phyloP scores from a whole-genome alignment of 192 early-diverging fungal species.

The Coemansia sp. region DNA sequence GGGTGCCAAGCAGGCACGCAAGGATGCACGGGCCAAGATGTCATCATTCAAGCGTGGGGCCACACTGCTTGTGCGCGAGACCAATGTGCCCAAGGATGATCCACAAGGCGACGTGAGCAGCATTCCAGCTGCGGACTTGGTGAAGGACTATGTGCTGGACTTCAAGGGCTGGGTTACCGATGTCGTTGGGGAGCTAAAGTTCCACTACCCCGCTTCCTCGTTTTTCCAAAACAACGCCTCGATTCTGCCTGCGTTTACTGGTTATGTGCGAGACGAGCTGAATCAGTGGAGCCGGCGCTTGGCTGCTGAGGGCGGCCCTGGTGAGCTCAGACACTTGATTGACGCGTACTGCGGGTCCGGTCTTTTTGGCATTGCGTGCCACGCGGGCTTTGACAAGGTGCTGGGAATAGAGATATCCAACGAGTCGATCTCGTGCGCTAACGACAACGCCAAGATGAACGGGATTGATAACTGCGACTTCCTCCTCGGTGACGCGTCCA shows the following conservation, averaged over 20 bases:
- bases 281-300: slow-evolving; percentile 27
- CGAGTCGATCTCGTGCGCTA: slow-evolving; percentile 62
- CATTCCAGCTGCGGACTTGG: slow-evolving; percentile 31
- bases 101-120: slow-evolving; percentile 8
- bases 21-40: slow-evolving; percentile 53
- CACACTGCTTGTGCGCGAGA: slow-evolving; percentile 60
- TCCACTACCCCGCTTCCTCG: slow-evolving; percentile 62
- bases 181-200: slow-evolving; percentile 56
- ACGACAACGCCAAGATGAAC: slow-evolving; percentile 61
- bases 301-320: slow-evolving; percentile 7
- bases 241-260: slow-evolving; percentile 62
- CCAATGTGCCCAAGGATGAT: slow-evolving; percentile 42
- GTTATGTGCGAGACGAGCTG: slow-evolving; percentile 63
- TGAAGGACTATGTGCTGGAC: slow-evolving; percentile 55
- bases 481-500: slow-evolving; percentile 58
- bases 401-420: slow-evolving; percentile 67
- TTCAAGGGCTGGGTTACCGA: slow-evolving; percentile 59
- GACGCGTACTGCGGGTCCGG: slow-evolving; percentile 77
- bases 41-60: slow-evolving; percentile 57
- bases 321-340: slow-evolving; percentile 55
- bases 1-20: slow-evolving; percentile 51
- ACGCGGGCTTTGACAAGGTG: slow-evolving; percentile 59
- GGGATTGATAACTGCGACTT: slow-evolving; percentile 58
- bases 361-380: slow-evolving; percentile 66
- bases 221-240: slow-evolving; percentile 72